Conservation (phyloP, 768 basidiomycete genomes). For the Panaeolus cyanescens region DNA sequence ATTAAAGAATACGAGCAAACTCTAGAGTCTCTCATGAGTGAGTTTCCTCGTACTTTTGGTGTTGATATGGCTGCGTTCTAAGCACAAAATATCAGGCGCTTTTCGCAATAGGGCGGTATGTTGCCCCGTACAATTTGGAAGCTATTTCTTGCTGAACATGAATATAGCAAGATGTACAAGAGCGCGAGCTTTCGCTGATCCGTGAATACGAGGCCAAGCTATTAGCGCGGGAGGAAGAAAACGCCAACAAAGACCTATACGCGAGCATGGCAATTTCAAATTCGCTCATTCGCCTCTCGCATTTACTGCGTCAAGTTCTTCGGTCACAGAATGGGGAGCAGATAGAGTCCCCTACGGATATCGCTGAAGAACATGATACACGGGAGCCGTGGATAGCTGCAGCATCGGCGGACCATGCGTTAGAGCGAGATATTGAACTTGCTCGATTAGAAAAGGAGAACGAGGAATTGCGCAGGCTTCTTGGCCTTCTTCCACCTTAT, state of each 20-base stretch:
- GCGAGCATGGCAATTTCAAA: slow-evolving; percentile 67
- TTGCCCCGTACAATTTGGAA: slow-evolving; percentile 17
- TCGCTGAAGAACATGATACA: slow-evolving; percentile 32
- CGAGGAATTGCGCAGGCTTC: slow-evolving; percentile 68
- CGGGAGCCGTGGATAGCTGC: slow-evolving; percentile 39
- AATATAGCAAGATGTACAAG: slow-evolving; percentile 84
- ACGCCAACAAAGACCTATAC: slow-evolving; percentile 56
- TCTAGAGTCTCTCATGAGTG: slow-evolving; percentile 90
- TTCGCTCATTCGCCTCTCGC: slow-evolving; percentile 70
- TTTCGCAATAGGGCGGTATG: slow-evolving; percentile 91
- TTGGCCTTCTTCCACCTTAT: slow-evolving; percentile 47
- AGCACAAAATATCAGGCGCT: slow-evolving; percentile 31
- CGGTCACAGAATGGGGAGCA: slow-evolving; percentile 74
- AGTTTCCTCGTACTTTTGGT: slow-evolving; percentile 11
- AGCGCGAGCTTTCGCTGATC: slow-evolving; percentile 86
- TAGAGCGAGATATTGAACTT: slow-evolving; percentile 92
- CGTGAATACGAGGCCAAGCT: slow-evolving; percentile 90
- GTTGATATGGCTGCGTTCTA: slow-evolving; percentile 5
- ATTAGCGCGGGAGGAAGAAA: slow-evolving; percentile 72
- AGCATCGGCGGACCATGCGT: slow-evolving; percentile 64
- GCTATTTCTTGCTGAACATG: slow-evolving; percentile 9
- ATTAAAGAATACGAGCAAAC: slow-evolving; percentile 98
- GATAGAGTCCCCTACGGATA: slow-evolving; percentile 26
- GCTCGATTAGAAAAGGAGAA: slow-evolving; percentile 87
- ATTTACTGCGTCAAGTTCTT: slow-evolving; percentile 67